Base-by-base conservation (phyloP, 1,139 yeast genomes). In the Kluyveromyces sp. region DNA sequence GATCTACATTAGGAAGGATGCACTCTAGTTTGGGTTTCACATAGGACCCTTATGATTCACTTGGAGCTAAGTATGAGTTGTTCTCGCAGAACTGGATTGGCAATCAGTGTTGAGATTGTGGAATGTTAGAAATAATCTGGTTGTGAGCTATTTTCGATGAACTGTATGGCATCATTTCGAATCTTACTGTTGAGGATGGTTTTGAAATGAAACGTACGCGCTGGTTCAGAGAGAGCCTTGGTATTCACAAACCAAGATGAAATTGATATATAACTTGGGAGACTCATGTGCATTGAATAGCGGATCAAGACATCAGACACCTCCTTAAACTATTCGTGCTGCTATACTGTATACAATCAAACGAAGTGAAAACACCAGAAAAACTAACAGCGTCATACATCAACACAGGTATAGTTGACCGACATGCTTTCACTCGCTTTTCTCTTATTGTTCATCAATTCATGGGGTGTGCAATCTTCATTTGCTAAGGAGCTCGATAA, bases 401-500 rank as follows among this genome's bases (percentile, higher is more conserved):
- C n/a, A n/a, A n/a, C n/a, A n/a, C n/a, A n/a, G n/a, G n/a, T n/a
- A n/a, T n/a, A n/a, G n/a, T n/a, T n/a, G n/a, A n/a, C 7, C 12
- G 15, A n/a, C 9, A 15, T 33, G 22, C 19, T 15, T 6, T 13
- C 35, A 12, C 19, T 33, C 15, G 6, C 35, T 33, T 25, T 12
- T 18, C n/a, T 33, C 4, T 13, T n/a, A 18, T 17, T 19, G n/a
- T 3, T 19, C 11, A 6, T 31, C 26, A 12, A 25, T 2, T 25
- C 28, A 11, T 12, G 19, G 8, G 12, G 15, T 33, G 13, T 40
- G 16, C 47, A 49, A 19, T 4, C 40, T 6, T 46, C 48, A 8
- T 33, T 33, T 11, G 61, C 61, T 29, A 44, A 50, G 16, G 52
- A 48, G 34, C 46, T 54, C 11, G 25, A 40, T 2, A 32, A 33